These are phyloP conservation scores for Thalassiosira pacifica DNA, from an alignment of 352 stramenopile genomes.

Conservation along the genomic window DNA sequence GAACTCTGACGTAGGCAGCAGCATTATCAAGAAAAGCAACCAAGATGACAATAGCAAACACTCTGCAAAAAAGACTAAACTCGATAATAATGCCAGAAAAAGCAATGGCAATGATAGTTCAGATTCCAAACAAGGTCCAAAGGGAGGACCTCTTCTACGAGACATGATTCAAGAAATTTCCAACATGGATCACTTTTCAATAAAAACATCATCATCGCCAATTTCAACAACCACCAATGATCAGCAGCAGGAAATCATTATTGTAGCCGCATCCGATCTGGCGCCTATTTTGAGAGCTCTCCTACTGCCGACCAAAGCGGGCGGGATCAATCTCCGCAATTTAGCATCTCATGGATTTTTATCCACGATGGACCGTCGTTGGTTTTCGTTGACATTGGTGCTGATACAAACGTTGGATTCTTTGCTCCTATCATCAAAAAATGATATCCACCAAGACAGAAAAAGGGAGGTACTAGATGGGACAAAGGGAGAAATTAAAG, in stretches of 20 bases:
- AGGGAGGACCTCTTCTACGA: constrained; percentile 46
- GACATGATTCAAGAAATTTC: constrained; percentile 63
- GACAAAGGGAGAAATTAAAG: background rate
- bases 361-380: constrained; percentile 57
- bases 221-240: background rate
- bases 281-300: constrained; percentile 49
- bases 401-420: constrained; percentile 57
- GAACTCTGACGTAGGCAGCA: background rate
- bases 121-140: constrained; percentile 17
- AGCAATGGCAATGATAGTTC: background rate
- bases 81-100: too few relatives aligned
- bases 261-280: constrained; percentile 13
- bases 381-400: constrained; percentile 69
- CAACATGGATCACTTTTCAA: constrained; percentile 7
- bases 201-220: background rate
- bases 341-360: constrained; percentile 79
- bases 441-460: too few relatives aligned
- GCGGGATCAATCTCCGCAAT: constrained; percentile 76
- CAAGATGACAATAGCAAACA: background rate
- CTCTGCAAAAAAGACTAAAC: too few relatives aligned
- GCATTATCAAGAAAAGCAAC: background rate
- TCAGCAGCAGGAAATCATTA: background rate
- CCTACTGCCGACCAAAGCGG: constrained; percentile 41
- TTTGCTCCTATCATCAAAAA: constrained; percentile 7
- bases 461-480: constrained; percentile 1